Evolutionary conservation across 805 yeast genomes (phyloP).

Genomic region (Lipomyces sp.): DNA sequence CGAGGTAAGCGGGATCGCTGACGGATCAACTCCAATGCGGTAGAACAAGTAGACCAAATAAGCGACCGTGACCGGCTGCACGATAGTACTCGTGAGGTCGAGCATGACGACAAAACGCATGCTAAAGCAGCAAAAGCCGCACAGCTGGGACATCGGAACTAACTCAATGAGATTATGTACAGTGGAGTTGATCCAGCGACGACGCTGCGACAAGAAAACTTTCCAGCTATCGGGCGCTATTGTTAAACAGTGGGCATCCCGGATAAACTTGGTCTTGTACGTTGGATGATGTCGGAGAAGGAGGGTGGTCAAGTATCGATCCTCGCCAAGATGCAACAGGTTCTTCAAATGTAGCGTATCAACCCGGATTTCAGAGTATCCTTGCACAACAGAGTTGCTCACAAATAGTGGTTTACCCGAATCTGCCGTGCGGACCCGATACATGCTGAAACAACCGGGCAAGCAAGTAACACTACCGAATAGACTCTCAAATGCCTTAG

Average conservation of each 20-base stretch:
- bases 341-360: constrained; percentile 65
- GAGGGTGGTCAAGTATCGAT: constrained; percentile 61
- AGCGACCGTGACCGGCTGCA: constrained; percentile 64
- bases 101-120: constrained; percentile 64
- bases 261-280: constrained; percentile 59
- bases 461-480: constrained; percentile 69
- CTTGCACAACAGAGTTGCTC: constrained; percentile 62
- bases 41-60: constrained; percentile 56
- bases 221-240: constrained; percentile 62
- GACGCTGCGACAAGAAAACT: constrained; percentile 65
- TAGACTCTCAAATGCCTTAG: constrained; percentile 65
- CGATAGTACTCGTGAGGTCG: constrained; percentile 63
- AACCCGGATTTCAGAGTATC: constrained; percentile 60
- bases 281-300: constrained; percentile 61
- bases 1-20: constrained; percentile 60
- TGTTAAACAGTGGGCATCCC: constrained; percentile 65
- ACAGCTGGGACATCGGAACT: constrained; percentile 61
- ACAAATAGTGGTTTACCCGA: constrained; percentile 64
- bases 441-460: constrained; percentile 68
- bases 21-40: constrained; percentile 53
- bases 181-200: constrained; percentile 71
- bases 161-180: constrained; percentile 66
- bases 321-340: constrained; percentile 65
- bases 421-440: constrained; percentile 59
- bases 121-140: constrained; percentile 69